Evolutionary conservation across 805 yeast species (phyloP), one percentile per base, ranked within the genome.

Genomic region (Kodamaea nitidulidarum): DNA sequence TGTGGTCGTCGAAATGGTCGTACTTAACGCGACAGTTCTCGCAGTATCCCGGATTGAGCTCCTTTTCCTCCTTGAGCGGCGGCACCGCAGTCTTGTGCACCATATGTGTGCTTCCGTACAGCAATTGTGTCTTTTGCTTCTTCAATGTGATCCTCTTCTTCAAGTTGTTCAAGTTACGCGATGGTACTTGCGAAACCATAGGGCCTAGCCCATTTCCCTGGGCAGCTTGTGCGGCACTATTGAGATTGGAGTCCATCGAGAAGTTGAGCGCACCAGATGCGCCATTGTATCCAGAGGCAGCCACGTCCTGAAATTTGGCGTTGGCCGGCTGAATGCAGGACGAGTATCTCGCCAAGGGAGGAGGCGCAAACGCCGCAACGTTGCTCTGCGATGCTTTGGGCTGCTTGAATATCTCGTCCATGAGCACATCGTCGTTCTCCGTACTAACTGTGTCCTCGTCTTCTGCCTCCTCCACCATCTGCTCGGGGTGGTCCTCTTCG

Each of bases 21-120:
- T 84, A 91, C 55, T 81, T 81, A 43, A 83, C 84, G 16, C 91
- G 71, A 61, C 98, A 91, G 55, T 91, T 91, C 57, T 91, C 98
- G 63, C 98, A 91, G 60, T 86, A 90, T 0, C 97, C 97, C 1
- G 91, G 75, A 36, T 61, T 62, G 32, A 55, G 40, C 27, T 65
- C 71, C 16, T 47, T 39, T 36, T 58, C 59, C 26, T 57, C 60
- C 40, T 51, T 55, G 14, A 41, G 44, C 7, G 49, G 34, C 12
- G 42, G 60, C 32, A 52, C 20, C 6, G n/a, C 21, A 8, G 32
- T 17, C 21, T 54, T 52, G 22, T 36, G 30, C 31, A 9, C 38
- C 28, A 42, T 20, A 43, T 32, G 31, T 41, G 26, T 29, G 40
- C 12, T 29, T 8, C 29, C 18, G 26, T 21, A 24, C 30, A 15